Evolutionary conservation across 169 alveolate species (phyloP).

Genomic region (Fabrea salina): DNA sequence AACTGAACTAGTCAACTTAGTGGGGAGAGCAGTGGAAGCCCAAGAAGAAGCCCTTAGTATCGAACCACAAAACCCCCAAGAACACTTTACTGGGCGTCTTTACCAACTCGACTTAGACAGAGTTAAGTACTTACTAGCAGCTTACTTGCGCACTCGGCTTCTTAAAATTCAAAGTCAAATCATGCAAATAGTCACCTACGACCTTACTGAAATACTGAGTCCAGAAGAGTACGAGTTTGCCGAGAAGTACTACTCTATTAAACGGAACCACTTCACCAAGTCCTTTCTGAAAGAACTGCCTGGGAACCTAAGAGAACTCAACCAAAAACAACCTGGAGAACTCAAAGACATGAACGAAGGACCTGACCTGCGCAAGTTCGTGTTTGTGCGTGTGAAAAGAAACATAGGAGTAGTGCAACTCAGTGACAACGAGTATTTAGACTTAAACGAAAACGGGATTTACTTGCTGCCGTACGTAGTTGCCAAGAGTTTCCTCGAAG

Average conservation of each 20-base stretch:
- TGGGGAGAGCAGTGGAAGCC: background rate
- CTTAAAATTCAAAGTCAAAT: background rate
- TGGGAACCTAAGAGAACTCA: background rate
- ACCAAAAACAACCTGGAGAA: background rate
- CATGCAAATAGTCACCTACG: background rate
- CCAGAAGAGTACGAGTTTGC: background rate
- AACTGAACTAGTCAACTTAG: background rate
- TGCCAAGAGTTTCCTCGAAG: no score
- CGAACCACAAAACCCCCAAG: background rate
- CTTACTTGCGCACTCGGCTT: background rate
- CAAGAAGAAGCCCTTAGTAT: background rate
- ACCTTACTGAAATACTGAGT: background rate
- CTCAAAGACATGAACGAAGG: no score
- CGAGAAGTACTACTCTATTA: background rate
- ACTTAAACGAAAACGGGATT: no score
- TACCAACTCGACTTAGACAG: slow-evolving; percentile 28
- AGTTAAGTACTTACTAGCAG: background rate
- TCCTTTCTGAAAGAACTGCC: background rate
- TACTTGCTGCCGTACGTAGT: no score
- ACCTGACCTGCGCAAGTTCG: no score
- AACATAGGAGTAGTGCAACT: no score
- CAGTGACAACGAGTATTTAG: no score
- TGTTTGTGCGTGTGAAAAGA: no score
- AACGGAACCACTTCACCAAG: slow-evolving; percentile 1
- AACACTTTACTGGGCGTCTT: background rate